phyloP scores from a whole-genome alignment of 345 rosid species.

The Durio zibethinus region DNA sequence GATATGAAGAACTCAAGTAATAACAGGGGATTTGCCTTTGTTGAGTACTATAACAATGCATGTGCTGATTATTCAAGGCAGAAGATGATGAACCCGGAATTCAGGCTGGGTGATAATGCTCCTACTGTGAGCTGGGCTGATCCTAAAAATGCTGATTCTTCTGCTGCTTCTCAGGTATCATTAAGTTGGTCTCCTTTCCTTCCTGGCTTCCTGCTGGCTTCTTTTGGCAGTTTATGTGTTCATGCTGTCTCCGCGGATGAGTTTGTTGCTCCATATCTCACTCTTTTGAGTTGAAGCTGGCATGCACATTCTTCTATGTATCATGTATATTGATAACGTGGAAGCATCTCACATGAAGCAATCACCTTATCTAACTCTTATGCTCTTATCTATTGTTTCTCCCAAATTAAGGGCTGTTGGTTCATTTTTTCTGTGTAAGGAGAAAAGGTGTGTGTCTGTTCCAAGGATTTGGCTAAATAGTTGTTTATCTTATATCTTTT shows the following conservation, averaged over 20 bases:
- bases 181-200: not conserved
- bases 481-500: not conserved
- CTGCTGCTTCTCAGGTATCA: constrained; percentile 57
- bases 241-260: not conserved
- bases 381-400: not conserved
- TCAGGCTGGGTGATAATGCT: constrained; percentile 58
- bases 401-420: not conserved
- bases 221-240: not conserved
- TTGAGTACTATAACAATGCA: constrained; percentile 61
- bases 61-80: constrained; percentile 73
- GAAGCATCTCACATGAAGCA: not conserved
- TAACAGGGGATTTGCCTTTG: constrained; percentile 71
- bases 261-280: not conserved
- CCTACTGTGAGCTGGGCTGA: constrained; percentile 78
- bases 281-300: not conserved
- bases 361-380: not conserved
- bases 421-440: not conserved
- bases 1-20: constrained; percentile 49
- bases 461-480: not conserved
- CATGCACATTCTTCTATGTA: not conserved
- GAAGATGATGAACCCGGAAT: constrained; percentile 56
- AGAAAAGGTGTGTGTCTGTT: not conserved
- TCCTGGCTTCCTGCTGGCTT: not conserved
- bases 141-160: constrained; percentile 50
- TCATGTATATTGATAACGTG: not conserved